Evolutionary conservation across 2,329 filamentous ascomycete genomes (phyloP).

Genomic region (Verticillium tricorpus): DNA sequence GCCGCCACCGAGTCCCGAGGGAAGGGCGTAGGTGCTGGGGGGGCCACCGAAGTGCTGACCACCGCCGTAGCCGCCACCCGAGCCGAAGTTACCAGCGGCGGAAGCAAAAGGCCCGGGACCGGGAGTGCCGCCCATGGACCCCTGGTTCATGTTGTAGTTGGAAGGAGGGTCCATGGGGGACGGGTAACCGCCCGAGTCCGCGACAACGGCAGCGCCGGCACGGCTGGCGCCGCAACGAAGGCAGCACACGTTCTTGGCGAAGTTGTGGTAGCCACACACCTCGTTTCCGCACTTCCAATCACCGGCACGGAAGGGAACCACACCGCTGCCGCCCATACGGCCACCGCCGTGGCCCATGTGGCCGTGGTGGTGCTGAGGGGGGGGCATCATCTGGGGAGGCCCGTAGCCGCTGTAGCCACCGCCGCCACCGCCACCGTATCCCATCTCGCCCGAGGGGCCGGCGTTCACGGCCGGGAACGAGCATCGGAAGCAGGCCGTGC

Average conservation of each 20-base stretch:
- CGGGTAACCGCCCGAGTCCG: slow-evolving; percentile 85
- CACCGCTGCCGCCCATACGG: slow-evolving; percentile 75
- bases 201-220: slow-evolving; percentile 88
- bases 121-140: slow-evolving; percentile 79
- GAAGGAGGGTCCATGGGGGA: slow-evolving; percentile 84
- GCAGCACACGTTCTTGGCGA: slow-evolving; percentile 98
- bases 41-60: slow-evolving; percentile 71
- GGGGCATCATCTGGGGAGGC: slow-evolving; percentile 76
- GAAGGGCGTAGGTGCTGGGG: slow-evolving; percentile 83
- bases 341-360: slow-evolving; percentile 55
- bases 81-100: slow-evolving; percentile 56
- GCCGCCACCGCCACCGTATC: slow-evolving; percentile 47
- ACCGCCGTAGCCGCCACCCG: slow-evolving; percentile 47
- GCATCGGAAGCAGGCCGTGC: slow-evolving; percentile 97
- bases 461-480: slow-evolving; percentile 93
- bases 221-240: slow-evolving; percentile 93
- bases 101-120: slow-evolving; percentile 74
- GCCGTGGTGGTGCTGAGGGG: slow-evolving; percentile 62
- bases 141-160: slow-evolving; percentile 79
- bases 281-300: slow-evolving; percentile 99
- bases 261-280: slow-evolving; percentile 97
- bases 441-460: slow-evolving; percentile 62
- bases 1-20: slow-evolving; percentile 74
- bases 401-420: slow-evolving; percentile 55
- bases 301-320: slow-evolving; percentile 94